Evolutionary conservation across 1,139 yeast species (phyloP).

Genomic region (Eremothecium coryli): DNA sequence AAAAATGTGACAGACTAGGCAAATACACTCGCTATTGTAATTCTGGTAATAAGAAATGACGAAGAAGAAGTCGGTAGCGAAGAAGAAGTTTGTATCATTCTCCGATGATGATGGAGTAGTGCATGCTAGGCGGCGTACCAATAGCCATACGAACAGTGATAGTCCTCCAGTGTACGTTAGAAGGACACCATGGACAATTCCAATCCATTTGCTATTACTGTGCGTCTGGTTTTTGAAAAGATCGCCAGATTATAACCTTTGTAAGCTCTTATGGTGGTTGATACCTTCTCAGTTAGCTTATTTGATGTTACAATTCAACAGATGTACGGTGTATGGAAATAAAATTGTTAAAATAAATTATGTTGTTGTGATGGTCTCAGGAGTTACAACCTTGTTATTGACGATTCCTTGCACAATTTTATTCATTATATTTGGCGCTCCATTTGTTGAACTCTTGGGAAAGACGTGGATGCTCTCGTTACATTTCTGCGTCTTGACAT

Average conservation of each 20-base stretch:
- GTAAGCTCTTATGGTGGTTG: conserved; percentile 17
- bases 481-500: conserved; percentile 53
- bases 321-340: conserved; percentile 29
- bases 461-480: conserved; percentile 58
- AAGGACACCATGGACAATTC: conserved; percentile 33
- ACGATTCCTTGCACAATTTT: conserved; percentile 45
- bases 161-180: conserved; percentile 30
- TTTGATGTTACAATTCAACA: conserved; percentile 25
- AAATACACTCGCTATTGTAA: too few species aligned
- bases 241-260: conserved; percentile 31
- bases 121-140: conserved; percentile 12
- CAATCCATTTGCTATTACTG: conserved; percentile 41
- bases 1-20: too few species aligned
- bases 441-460: conserved; percentile 45
- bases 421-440: conserved; percentile 78
- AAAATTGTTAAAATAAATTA: conserved; percentile 31
- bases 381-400: conserved; percentile 35
- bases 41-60: too few species aligned
- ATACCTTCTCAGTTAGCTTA: conserved; percentile 27
- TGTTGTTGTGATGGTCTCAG: conserved; percentile 34
- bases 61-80: conserved; percentile 20
- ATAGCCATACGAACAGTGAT: conserved; percentile 22
- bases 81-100: conserved; percentile 33
- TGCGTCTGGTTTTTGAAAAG: conserved; percentile 34
- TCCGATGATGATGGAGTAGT: conserved; percentile 31